Evolutionary conservation across 768 basidiomycete genomes (phyloP).

Genomic region (Grammothele lineata): DNA sequence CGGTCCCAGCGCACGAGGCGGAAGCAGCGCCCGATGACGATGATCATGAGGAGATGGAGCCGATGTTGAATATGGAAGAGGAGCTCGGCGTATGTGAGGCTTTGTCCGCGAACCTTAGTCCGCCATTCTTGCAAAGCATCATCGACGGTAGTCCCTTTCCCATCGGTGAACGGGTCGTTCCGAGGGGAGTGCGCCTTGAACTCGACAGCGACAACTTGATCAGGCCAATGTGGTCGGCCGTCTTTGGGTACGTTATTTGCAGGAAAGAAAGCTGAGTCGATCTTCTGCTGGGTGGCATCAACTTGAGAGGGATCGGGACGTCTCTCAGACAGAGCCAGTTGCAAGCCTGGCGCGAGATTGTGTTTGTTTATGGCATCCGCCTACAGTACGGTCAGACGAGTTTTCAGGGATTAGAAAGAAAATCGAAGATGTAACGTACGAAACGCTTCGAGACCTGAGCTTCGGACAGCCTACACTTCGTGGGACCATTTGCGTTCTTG

Average conservation of each 20-base stretch:
- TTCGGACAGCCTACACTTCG: not conserved
- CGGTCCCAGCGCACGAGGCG: not conserved
- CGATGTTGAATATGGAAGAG: not conserved
- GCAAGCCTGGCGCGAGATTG: not conserved
- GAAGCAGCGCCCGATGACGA: not conserved
- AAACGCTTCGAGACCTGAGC: too few species aligned
- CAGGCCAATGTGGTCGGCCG: slow-evolving; percentile 6
- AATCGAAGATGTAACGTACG: not conserved
- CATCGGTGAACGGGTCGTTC: too few species aligned
- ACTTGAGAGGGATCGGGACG: too few species aligned
- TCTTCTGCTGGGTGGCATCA: not conserved
- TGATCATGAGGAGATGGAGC: not conserved
- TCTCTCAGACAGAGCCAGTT: not conserved
- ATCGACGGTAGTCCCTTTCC: too few species aligned
- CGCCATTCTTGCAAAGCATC: too few species aligned
- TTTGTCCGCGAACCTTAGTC: not conserved
- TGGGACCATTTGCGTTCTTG: not conserved
- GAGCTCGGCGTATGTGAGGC: not conserved
- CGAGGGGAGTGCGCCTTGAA: too few species aligned
- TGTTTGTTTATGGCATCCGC: not conserved
- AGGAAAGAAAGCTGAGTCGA: slow-evolving; percentile 3
- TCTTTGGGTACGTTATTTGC: not conserved
- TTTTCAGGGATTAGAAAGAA: not conserved
- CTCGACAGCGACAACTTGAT: slow-evolving; percentile 7
- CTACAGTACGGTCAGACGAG: not conserved